Percentiles rank a stretch among this genome's conserved stretches.
Evolutionary conservation across 2,329 filamentous ascomycete species (phyloP).

Genomic region (Tolypocladium tropicale): DNA sequence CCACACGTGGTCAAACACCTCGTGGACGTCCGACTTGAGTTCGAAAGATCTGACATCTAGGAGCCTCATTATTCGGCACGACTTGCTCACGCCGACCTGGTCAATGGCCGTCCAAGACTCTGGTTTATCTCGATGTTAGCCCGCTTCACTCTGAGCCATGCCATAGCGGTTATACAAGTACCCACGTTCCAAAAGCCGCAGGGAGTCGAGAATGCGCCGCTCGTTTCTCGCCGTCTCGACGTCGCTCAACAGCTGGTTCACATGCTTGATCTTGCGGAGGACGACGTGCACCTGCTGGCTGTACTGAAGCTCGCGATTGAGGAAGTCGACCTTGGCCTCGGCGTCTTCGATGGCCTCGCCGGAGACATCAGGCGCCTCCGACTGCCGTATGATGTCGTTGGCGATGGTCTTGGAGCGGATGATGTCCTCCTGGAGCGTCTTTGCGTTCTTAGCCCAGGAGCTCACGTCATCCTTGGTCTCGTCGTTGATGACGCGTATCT

Average conservation of each 20-base stretch:
- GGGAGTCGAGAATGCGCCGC: slow-evolving; percentile 43
- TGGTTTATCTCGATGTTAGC: slow-evolving; percentile 19
- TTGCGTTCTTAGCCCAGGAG: slow-evolving; percentile 77
- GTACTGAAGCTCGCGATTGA: slow-evolving; percentile 48
- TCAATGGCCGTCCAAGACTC: slow-evolving; percentile 49
- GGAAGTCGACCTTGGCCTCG: slow-evolving; percentile 44
- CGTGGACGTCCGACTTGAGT: slow-evolving; percentile 55
- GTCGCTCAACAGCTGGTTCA: slow-evolving; percentile 50
- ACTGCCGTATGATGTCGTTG: slow-evolving; percentile 67
- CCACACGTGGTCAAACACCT: slow-evolving; percentile 63
- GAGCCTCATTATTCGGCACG: slow-evolving; percentile 52
- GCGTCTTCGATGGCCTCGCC: slow-evolving; percentile 43
- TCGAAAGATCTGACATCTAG: slow-evolving; percentile 55
- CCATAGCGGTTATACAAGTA: background rate
- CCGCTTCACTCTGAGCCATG: background rate
- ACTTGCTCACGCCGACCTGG: slow-evolving; percentile 48
- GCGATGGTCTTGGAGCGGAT: slow-evolving; percentile 69
- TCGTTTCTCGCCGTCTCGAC: slow-evolving; percentile 49
- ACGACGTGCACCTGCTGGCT: slow-evolving; percentile 44
- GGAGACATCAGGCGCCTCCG: slow-evolving; percentile 50
- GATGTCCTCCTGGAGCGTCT: slow-evolving; percentile 77
- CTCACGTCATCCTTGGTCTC: slow-evolving; percentile 71
- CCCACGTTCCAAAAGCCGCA: slow-evolving; percentile 47
- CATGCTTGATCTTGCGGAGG: slow-evolving; percentile 41
- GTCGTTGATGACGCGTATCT: slow-evolving; percentile 67